These are phyloP conservation scores for Ulvella scutata DNA, from an alignment of 139 green algal species.

Conservation along the genomic window DNA sequence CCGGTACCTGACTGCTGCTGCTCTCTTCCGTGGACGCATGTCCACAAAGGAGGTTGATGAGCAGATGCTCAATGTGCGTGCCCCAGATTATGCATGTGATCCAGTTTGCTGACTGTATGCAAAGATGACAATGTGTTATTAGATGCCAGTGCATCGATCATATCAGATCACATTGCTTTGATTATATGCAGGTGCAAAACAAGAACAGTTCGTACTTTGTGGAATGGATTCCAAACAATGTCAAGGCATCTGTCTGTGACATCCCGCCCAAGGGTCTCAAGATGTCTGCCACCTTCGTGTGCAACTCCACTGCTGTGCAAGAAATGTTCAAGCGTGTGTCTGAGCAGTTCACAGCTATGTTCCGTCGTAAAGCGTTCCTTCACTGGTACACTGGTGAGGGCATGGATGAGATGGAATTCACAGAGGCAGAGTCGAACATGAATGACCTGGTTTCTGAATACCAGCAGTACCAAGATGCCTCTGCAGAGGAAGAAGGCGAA, in stretches of 20 bases:
- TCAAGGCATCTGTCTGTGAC: constrained; percentile 92
- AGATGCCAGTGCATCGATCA: too few species aligned
- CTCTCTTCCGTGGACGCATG: constrained; percentile 93
- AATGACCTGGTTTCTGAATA: constrained; percentile 94
- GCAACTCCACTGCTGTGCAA: constrained; percentile 89
- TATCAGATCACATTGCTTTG: too few species aligned
- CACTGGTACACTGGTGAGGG: constrained; percentile 99
- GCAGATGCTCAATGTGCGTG: constrained; percentile 98
- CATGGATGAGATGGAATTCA: constrained; percentile 99
- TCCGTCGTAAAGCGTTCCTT: constrained; percentile 98
- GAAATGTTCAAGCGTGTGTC: constrained; percentile 89
- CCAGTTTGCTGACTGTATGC: too few species aligned
- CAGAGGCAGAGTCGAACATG: constrained; percentile 67
- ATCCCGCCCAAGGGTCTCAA: constrained; percentile 94
- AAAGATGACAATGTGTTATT: too few species aligned
- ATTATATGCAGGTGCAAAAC: too few species aligned
- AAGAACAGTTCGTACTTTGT: constrained; percentile 99
- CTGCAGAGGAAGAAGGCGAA: constrained; percentile 79
- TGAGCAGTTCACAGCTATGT: constrained; percentile 99
- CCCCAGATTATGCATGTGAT: too few species aligned
- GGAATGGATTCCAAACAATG: constrained; percentile 99
- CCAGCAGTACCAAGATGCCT: constrained; percentile 97
- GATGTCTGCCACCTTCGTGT: constrained; percentile 94
- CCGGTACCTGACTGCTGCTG: constrained; percentile 90
- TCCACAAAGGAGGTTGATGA: constrained; percentile 98